A percentile compares a stretch with the other conserved stretches of the same genome.
Conservation (phyloP, 1,284 basidiomycete species). For the Pholiota adiposa region DNA sequence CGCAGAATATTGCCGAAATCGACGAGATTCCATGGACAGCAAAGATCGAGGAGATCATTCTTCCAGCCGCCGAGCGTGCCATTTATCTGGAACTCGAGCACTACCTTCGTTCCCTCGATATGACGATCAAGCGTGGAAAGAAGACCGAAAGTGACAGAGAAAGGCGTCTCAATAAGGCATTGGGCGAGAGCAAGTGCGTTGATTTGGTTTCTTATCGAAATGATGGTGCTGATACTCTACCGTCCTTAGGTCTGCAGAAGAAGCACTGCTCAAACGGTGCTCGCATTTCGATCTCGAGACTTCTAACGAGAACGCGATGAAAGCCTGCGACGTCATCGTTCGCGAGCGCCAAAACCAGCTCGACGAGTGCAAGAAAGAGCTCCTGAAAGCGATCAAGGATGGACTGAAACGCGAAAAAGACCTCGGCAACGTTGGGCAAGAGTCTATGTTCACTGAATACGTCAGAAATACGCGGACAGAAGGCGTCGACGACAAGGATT, state of each 20-base stretch:
- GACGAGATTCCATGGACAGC: slow-evolving; percentile 89
- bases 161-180: slow-evolving; percentile 82
- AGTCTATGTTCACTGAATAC: slow-evolving; percentile 81
- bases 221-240: slow-evolving; percentile 15
- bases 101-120: slow-evolving; percentile 86
- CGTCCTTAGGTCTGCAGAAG: slow-evolving; percentile 74
- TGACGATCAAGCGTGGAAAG: slow-evolving; percentile 83
- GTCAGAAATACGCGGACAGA: slow-evolving; percentile 68
- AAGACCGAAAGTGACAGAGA: slow-evolving; percentile 93
- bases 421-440: slow-evolving; percentile 60
- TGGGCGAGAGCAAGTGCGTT: slow-evolving; percentile 86
- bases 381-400: slow-evolving; percentile 67
- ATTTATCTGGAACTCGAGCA: slow-evolving; percentile 97
- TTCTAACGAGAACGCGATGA: slow-evolving; percentile 78
- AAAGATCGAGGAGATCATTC: slow-evolving; percentile 67
- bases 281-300: slow-evolving; percentile 92
- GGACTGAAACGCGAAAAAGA: slow-evolving; percentile 71
- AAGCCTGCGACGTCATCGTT: slow-evolving; percentile 92
- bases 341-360: slow-evolving; percentile 80
- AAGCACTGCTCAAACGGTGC: slow-evolving; percentile 90
- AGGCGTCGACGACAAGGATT: slow-evolving; percentile 78
- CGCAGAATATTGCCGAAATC: slow-evolving; percentile 93
- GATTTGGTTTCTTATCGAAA: not conserved
- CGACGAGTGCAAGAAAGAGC: slow-evolving; percentile 77
- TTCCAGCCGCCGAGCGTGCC: slow-evolving; percentile 93